A percentile compares a stretch with the other conserved stretches of the same genome.
Evolutionary conservation across 108 stramenopile genomes (phyloP).

Genomic region (Hondaea fermentalgiana): DNA sequence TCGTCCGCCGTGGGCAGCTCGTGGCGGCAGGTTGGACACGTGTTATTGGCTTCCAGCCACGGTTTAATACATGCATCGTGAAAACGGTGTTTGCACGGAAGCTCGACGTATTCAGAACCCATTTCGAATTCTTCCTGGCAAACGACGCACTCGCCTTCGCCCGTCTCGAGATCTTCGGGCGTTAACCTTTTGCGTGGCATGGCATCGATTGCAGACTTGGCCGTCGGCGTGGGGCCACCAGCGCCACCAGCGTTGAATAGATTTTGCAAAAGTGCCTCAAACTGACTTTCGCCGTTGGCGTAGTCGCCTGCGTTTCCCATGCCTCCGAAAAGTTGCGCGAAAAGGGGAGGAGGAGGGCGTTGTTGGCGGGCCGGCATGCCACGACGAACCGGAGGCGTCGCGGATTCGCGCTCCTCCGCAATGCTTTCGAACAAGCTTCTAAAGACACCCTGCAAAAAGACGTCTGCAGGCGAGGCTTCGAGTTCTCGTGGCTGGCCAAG

Average conservation of each 20-base stretch:
- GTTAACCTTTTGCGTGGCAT: neutral
- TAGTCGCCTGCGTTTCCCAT: no score
- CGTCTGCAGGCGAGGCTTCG: no score
- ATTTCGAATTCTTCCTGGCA: neutral
- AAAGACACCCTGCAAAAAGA: no score
- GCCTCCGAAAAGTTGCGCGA: no score
- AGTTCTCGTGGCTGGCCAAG: no score
- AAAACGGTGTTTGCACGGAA: neutral
- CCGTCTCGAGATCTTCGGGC: neutral
- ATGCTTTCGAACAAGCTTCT: no score
- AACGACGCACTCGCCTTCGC: neutral
- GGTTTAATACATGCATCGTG: neutral
- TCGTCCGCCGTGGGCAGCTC: neutral
- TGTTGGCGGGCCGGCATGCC: no score
- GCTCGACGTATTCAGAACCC: neutral
- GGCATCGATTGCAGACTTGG: neutral
- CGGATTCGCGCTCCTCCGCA: no score
- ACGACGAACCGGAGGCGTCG: no score
- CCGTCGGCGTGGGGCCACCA: neutral
- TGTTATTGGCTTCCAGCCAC: neutral
- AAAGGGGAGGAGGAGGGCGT: no score
- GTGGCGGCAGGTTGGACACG: neutral
- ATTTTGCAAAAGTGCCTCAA: neutral
- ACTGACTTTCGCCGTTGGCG: no score
- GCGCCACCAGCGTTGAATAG: neutral